These are phyloP conservation scores for Cladophialophora exuberans DNA, from an alignment of 2,329 filamentous ascomycete species.

Conservation along the genomic window DNA sequence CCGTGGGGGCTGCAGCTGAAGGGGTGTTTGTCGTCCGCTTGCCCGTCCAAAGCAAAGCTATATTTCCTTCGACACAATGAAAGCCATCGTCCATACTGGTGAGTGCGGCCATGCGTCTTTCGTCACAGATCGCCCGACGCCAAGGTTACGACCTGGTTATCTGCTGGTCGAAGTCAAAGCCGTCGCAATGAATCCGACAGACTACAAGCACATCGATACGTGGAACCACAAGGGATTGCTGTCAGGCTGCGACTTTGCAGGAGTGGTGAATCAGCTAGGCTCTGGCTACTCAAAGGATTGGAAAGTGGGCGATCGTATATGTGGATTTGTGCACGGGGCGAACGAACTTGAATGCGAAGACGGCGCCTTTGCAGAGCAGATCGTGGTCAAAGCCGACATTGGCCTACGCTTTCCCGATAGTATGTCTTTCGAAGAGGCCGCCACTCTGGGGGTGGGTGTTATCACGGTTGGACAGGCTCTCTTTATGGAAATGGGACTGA, in stretches of 20 bases:
- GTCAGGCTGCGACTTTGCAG: constrained; percentile 39
- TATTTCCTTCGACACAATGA: too few relatives aligned
- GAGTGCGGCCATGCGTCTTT: constrained; percentile 29
- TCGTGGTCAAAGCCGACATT: constrained; percentile 35
- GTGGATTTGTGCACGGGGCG: constrained; percentile 41
- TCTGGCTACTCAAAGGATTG: constrained; percentile 23
- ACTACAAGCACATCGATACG: constrained; percentile 22
- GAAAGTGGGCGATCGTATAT: constrained; percentile 41
- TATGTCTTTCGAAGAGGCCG: constrained; percentile 37
- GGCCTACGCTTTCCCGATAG: constrained; percentile 36
- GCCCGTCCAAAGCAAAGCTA: too few relatives aligned
- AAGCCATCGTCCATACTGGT: constrained; percentile 41
- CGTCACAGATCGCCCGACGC: constrained; percentile 41
- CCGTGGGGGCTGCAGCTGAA: too few relatives aligned
- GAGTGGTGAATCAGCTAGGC: constrained; percentile 33
- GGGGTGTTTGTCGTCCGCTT: too few relatives aligned
- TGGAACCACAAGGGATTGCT: constrained; percentile 40
- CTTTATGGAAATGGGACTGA: constrained; percentile 35
- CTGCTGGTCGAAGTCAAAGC: constrained; percentile 20
- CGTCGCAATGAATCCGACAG: constrained; percentile 15
- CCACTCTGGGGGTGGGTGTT: constrained; percentile 37
- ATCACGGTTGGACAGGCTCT: constrained; percentile 46
- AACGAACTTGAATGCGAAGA: constrained; percentile 34
- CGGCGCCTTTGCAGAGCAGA: constrained; percentile 43
- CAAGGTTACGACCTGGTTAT: constrained; percentile 51